Evolutionary conservation across 2,329 filamentous ascomycete species (phyloP).

Genomic region (Trichoderma lentiforme): DNA sequence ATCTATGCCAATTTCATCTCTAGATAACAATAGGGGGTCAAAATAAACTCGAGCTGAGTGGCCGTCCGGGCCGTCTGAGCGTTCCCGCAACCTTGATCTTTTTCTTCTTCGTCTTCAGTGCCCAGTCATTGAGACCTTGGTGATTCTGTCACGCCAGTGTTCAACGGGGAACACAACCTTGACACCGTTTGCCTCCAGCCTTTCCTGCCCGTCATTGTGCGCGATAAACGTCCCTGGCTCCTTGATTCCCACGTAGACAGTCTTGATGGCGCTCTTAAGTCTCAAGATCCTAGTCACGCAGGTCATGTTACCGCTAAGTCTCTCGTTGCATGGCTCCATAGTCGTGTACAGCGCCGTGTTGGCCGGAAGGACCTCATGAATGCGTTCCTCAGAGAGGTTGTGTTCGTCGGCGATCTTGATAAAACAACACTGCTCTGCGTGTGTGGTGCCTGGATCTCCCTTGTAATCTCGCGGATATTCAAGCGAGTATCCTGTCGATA

Average conservation of each 20-base stretch:
- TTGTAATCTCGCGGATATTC: slow-evolving; percentile 37
- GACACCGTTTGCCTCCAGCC: slow-evolving; percentile 26
- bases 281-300: slow-evolving; percentile 36
- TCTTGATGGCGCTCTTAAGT: slow-evolving; percentile 32
- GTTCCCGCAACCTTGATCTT: background rate
- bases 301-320: slow-evolving; percentile 38
- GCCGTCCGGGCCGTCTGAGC: background rate
- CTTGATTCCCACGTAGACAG: slow-evolving; percentile 38
- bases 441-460: slow-evolving; percentile 38
- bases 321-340: slow-evolving; percentile 44
- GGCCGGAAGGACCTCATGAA: slow-evolving; percentile 35
- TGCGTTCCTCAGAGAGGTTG: slow-evolving; percentile 33
- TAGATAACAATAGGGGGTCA: background rate
- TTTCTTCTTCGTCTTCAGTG: background rate
- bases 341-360: slow-evolving; percentile 44
- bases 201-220: slow-evolving; percentile 30
- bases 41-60: background rate
- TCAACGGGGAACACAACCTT: slow-evolving; percentile 42
- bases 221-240: slow-evolving; percentile 38
- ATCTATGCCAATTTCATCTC: background rate
- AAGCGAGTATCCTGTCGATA: slow-evolving; percentile 42
- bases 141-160: slow-evolving; percentile 47
- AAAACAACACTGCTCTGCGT: slow-evolving; percentile 44
- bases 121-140: slow-evolving; percentile 30
- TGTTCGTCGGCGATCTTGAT: slow-evolving; percentile 42